Base-by-base conservation (phyloP, 2,329 filamentous ascomycete genomes). In the Dothistroma pini region DNA sequence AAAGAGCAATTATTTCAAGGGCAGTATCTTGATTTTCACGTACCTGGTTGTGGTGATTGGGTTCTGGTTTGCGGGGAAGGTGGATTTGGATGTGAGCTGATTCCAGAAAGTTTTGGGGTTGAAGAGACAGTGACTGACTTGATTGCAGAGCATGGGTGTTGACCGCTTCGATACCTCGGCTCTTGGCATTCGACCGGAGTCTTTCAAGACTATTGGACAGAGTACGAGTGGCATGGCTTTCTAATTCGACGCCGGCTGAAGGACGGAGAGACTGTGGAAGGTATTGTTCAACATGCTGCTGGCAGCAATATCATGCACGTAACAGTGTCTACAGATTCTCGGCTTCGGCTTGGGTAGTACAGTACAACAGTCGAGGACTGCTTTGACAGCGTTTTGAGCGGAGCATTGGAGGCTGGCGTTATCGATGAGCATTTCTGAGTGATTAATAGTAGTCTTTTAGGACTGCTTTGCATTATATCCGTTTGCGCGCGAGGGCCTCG, bases 1-100 rank as follows among this genome's bases (percentile, higher is more conserved):
- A 47, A 99, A 99, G 85, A 97, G 93, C 81, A 99, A 99, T 77
- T 99, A 99, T 77, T 99, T 99, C 86, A 99, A 99, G 80, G 95
- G 95, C 56, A 96, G 91, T 66, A 97, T 97, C 69, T 82, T 99
- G 56, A 86, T 97, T 65, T 80, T 99, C 55, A 95, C 91, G 35
- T 99, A 99, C 75, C 77, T 97, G 25, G 95, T 97, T 31, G 91
- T 99, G 54, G 81, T 97, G 31, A 85, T 91, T 50, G 95, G 95
- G 1, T 99, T 96, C 80, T 97, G 91, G 77, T 89, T 96, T 61
- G 91, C 91, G 56, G 84, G 85, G 25, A 89, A 83, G 72, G 83
- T 79, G 64, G 81, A 83, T 65, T 75, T 83, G 60, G 78, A 83
- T 31, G 72, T 74, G 59, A 70, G 72, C 69, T 2, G 4, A 25